phyloP scores from a whole-genome alignment of 2,329 filamentous ascomycete species.

The Chaetomiaceae sp. region DNA sequence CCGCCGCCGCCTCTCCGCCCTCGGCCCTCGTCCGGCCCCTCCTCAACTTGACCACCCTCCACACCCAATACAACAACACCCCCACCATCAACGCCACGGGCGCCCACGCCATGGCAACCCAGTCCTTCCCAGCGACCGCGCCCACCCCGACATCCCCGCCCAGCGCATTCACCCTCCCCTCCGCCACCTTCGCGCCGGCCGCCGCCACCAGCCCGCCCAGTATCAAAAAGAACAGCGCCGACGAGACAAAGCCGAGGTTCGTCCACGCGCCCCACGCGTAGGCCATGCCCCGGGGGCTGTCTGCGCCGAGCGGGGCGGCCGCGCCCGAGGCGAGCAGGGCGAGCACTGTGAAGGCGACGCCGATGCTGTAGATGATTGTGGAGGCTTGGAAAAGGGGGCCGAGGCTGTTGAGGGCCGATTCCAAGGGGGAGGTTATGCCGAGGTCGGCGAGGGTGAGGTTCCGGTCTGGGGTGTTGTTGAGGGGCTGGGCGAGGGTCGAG shows the following conservation, averaged over 20 bases:
- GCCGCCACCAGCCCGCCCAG: constrained; percentile 13
- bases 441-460: constrained; percentile 19
- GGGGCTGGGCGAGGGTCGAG: background rate
- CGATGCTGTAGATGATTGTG: constrained; percentile 23
- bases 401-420: constrained; percentile 19
- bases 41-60: background rate
- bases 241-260: constrained; percentile 4
- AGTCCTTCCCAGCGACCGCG: constrained; percentile 11
- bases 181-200: constrained; percentile 8
- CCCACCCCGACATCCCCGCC: constrained; percentile 14
- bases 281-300: background rate
- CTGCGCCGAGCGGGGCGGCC: constrained; percentile 6
- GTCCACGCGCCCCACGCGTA: constrained; percentile 6
- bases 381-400: constrained; percentile 20
- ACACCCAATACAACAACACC: constrained; percentile 17
- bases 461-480: constrained; percentile 20
- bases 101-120: constrained; percentile 16
- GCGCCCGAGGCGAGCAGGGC: constrained; percentile 18
- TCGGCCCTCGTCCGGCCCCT: background rate
- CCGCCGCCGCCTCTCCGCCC: too few relatives aligned
- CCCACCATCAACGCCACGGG: constrained; percentile 15
- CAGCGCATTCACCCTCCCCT: constrained; percentile 7
- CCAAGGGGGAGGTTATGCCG: constrained; percentile 20
- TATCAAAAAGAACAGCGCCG: constrained; percentile 10
- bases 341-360: constrained; percentile 17